Base-by-base conservation (phyloP, 768 basidiomycete species). In the Naganishia onofrii region DNA sequence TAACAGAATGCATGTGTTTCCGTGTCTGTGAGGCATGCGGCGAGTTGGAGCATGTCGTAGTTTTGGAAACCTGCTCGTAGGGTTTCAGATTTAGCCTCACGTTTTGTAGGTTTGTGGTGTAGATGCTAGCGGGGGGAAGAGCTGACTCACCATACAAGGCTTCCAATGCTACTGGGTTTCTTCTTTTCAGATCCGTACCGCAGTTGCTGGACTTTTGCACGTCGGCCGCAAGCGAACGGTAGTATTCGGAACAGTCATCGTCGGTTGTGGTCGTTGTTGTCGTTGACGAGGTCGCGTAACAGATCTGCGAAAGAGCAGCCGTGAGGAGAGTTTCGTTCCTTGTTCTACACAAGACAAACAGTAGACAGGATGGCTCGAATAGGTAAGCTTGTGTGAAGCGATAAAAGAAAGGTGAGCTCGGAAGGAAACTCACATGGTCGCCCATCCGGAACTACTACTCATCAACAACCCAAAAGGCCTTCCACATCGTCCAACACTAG, bases 11-110 rank as follows among this genome's bases (percentile, higher is more conserved):
- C 63, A 10, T 52, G 34, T 13, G 69, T 70, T 21, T 31, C 29
- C 3, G 31, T 34, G 55, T 70, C 60, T 23, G 12, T 19, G 21
- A 70, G 69, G 63, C 69, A 70, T 19, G 69, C 69, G 21, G 63
- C 69, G 26, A 12, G 19, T 42, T 70, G 69, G 31, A 70, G 51
- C 60, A 70, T 64, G 53, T 70, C 69, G 42, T 70, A 70, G 23
- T 52, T 54, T 32, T 55, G 52, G 21, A 68, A 54, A 36, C 67
- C 67, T 68, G 34, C 3, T 17, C 21, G 13, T 51, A n/a, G 7
- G 12, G 26, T 21, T 31, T 2, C n/a, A 42, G 56, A n/a, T 42
- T 19, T 31, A 36, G 58, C 8, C 9, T 23, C 29, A 63, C n/a
- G 21, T 9, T 31, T 42, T 29, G 23, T 3, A 6, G 42, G 42